Evolutionary conservation across 257 asterid species (phyloP).

Genomic region (Lantana camara): DNA sequence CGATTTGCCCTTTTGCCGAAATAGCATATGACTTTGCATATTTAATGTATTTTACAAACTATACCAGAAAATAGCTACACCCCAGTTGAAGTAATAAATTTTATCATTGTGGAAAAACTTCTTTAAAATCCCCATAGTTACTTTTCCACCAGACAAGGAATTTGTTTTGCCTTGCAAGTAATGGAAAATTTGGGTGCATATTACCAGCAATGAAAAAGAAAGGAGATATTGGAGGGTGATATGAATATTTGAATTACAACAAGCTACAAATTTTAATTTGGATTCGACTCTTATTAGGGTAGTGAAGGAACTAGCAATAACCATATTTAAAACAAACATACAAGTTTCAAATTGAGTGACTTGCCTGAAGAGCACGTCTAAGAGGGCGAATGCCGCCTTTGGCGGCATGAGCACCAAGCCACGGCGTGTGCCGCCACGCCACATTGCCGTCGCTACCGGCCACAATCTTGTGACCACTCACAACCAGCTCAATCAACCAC

Average conservation of each 20-base stretch:
- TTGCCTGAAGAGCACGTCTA: conserved; percentile 81
- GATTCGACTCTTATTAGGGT: too few species aligned
- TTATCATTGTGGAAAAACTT: conserved; percentile 15
- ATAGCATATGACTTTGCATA: not conserved
- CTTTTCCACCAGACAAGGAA: conserved; percentile 14
- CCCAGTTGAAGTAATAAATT: conserved; percentile 31
- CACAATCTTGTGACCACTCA: conserved; percentile 71
- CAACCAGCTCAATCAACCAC: conserved; percentile 79
- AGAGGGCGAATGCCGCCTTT: conserved; percentile 84
- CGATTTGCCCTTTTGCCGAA: not conserved
- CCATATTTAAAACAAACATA: too few species aligned
- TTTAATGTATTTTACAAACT: conserved; percentile 8
- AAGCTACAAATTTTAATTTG: too few species aligned
- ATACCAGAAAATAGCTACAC: conserved; percentile 29
- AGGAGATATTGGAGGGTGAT: too few species aligned
- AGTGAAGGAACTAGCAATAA: too few species aligned
- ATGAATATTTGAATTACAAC: too few species aligned
- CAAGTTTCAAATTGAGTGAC: too few species aligned
- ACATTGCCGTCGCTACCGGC: conserved; percentile 85
- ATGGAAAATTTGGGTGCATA: conserved; percentile 1
- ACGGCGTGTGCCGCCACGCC: conserved; percentile 94
- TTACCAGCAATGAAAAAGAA: conserved; percentile 32
- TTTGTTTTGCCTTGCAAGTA: not conserved
- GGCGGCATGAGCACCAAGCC: conserved; percentile 84
- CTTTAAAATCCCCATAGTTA: not conserved